These are phyloP conservation scores for Pyrenophora graminea DNA, from an alignment of 2,329 filamentous ascomycete species.

Conservation along the genomic window DNA sequence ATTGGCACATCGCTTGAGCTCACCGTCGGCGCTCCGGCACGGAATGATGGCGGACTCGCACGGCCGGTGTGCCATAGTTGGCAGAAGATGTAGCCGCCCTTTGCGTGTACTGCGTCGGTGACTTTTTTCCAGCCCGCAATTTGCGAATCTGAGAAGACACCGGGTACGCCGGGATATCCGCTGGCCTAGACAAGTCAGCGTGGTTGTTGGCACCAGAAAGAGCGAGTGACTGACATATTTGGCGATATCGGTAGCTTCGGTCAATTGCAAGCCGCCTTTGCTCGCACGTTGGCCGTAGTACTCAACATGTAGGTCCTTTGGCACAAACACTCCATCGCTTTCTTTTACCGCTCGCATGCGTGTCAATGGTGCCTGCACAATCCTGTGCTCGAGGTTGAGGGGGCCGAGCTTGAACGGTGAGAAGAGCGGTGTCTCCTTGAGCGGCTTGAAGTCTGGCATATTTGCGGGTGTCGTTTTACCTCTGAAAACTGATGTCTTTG, in stretches of 20 bases:
- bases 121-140: conserved; percentile 57
- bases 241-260: conserved; percentile 57
- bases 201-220: neutral
- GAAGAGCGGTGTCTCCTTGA: conserved; percentile 41
- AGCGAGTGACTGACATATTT: conserved; percentile 31
- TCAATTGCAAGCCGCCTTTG: conserved; percentile 62
- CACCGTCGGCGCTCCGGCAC: conserved; percentile 43
- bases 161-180: conserved; percentile 42
- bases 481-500: neutral
- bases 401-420: conserved; percentile 38
- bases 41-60: conserved; percentile 46
- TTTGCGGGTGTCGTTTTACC: conserved; percentile 11
- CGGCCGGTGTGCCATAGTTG: conserved; percentile 57
- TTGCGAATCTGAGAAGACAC: conserved; percentile 47
- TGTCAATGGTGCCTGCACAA: conserved; percentile 48
- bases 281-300: conserved; percentile 61
- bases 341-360: conserved; percentile 56
- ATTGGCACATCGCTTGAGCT: conserved; percentile 50
- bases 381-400: conserved; percentile 45
- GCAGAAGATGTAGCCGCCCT: conserved; percentile 54
- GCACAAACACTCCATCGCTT: conserved; percentile 51
- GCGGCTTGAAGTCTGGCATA: conserved; percentile 39
- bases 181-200: conserved; percentile 44
- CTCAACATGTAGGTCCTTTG: conserved; percentile 52
- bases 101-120: conserved; percentile 56